Conservation (phyloP, 495 filamentous ascomycete species). For the Darksidea phi region DNA sequence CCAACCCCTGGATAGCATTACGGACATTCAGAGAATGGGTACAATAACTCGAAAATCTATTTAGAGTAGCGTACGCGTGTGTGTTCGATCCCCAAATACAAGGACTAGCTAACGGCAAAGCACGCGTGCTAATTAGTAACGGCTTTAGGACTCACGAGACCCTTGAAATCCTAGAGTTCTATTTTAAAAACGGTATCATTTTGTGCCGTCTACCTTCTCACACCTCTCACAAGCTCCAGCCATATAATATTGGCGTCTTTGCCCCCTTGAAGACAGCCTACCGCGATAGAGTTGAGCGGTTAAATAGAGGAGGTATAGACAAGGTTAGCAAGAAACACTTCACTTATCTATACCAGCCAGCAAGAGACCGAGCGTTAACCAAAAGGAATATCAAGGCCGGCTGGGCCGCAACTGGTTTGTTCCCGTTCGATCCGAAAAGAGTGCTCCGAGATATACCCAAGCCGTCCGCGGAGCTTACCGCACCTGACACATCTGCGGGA, state of each 20-base stretch:
- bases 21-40: constrained; percentile 24
- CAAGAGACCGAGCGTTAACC: constrained; percentile 1
- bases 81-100: constrained; percentile 40
- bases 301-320: constrained; percentile 12
- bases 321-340: constrained; percentile 13
- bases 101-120: constrained; percentile 15
- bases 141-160: constrained; percentile 13
- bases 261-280: constrained; percentile 4
- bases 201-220: constrained; percentile 7
- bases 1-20: constrained; percentile 41
- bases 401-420: constrained; percentile 12
- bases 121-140: constrained; percentile 14
- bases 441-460: constrained; percentile 6
- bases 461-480: not conserved
- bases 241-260: constrained; percentile 10
- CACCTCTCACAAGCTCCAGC: constrained; percentile 12
- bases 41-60: too few relatives aligned
- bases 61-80: too few relatives aligned
- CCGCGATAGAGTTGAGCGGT: constrained; percentile 5
- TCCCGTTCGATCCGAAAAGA: constrained; percentile 10
- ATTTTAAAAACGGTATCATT: constrained; percentile 23
- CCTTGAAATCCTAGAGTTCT: constrained; percentile 16
- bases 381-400: constrained; percentile 8
- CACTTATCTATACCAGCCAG: constrained; percentile 10
- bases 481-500: not conserved